Percentiles rank a stretch among this genome's conserved stretches.
Evolutionary conservation across 495 filamentous ascomycete species (phyloP).

Genomic region (Cryomyces minteri): DNA sequence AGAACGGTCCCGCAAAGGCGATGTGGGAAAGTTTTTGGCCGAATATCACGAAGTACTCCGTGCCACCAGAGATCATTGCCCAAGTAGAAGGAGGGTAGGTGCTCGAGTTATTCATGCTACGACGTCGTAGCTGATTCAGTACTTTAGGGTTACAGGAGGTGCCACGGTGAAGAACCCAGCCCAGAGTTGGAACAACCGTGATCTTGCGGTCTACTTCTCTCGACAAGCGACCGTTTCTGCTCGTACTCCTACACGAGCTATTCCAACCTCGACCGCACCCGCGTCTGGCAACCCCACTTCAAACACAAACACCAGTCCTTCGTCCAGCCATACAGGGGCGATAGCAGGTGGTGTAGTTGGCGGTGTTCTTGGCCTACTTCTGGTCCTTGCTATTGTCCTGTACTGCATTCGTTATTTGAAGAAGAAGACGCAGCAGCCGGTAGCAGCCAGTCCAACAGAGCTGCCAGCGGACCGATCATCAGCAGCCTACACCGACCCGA

Average conservation of each 20-base stretch:
- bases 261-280: slow-evolving; percentile 1
- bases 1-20: slow-evolving; percentile 15
- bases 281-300: slow-evolving; percentile 1
- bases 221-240: slow-evolving; percentile 4
- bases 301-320: slow-evolving; percentile 1
- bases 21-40: slow-evolving; percentile 24
- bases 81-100: slow-evolving; percentile 27
- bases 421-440: not conserved
- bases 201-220: slow-evolving; percentile 17
- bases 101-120: not conserved
- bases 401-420: slow-evolving; percentile 10
- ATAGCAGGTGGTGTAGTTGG: slow-evolving; percentile 18
- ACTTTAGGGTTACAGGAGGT: slow-evolving; percentile 17
- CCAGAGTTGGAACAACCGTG: slow-evolving; percentile 11
- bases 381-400: slow-evolving; percentile 10
- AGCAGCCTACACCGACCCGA: too few relatives aligned
- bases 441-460: not conserved
- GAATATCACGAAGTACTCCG: slow-evolving; percentile 22
- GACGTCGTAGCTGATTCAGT: slow-evolving; percentile 1
- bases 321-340: slow-evolving; percentile 5
- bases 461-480: not conserved
- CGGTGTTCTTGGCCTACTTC: slow-evolving; percentile 10
- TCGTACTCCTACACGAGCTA: slow-evolving; percentile 3
- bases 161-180: slow-evolving; percentile 20
- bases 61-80: slow-evolving; percentile 23